Evolutionary conservation across 2,329 filamentous ascomycete species (phyloP).

Genomic region (Fusarium marasasianum): DNA sequence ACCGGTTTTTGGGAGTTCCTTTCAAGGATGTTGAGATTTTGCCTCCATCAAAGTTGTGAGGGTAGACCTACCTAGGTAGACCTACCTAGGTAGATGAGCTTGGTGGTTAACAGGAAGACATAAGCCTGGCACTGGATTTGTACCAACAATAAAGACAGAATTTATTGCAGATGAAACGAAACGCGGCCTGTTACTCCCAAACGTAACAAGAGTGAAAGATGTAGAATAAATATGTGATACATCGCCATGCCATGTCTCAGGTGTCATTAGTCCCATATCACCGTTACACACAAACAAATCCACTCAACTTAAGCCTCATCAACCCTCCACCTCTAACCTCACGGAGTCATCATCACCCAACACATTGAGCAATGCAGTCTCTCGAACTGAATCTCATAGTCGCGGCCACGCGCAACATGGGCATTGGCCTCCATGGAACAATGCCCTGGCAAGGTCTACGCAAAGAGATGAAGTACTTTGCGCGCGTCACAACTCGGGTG

Average conservation of each 20-base stretch:
- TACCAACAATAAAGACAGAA: background rate
- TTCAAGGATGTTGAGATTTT: slow-evolving; percentile 61
- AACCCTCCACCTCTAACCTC: background rate
- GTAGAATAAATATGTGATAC: background rate
- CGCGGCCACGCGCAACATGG: slow-evolving; percentile 88
- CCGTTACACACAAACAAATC: slow-evolving; percentile 20
- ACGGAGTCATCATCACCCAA: slow-evolving; percentile 1
- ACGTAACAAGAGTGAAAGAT: background rate
- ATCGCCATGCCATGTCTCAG: background rate
- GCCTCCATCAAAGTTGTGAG: slow-evolving; percentile 50
- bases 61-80: background rate
- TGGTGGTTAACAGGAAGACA: background rate
- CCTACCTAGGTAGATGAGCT: background rate
- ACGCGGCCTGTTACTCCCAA: background rate
- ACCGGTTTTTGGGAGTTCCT: slow-evolving; percentile 70
- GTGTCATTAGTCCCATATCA: background rate
- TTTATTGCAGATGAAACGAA: background rate
- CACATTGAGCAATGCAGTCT: slow-evolving; percentile 45
- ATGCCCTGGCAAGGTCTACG: slow-evolving; percentile 91
- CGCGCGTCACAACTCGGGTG: slow-evolving; percentile 81
- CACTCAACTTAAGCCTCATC: slow-evolving; percentile 8
- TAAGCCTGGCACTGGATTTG: background rate
- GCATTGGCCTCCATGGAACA: slow-evolving; percentile 81
- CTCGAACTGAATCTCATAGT: slow-evolving; percentile 87
- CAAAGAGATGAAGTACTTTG: slow-evolving; percentile 95